Percentiles rank a stretch among this genome's conserved stretches.
These are phyloP conservation scores for Amanita thiersii DNA, from an alignment of 768 basidiomycete species.

Conservation along the genomic window DNA sequence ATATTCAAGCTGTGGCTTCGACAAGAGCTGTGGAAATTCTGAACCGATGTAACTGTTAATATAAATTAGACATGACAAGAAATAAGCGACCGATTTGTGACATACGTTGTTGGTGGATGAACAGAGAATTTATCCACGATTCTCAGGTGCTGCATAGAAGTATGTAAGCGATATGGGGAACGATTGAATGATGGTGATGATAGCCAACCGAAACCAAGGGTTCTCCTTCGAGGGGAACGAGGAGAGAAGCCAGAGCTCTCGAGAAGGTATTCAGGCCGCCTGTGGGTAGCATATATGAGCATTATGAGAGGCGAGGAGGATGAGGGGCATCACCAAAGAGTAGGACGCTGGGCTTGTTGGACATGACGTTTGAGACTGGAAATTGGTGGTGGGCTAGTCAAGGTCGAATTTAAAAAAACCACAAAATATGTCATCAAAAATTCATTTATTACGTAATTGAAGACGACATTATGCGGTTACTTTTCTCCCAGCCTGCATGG, in stretches of 20 bases:
- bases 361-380: conserved; percentile 22
- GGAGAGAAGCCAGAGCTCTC: conserved; percentile 55
- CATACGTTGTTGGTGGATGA: conserved; percentile 65
- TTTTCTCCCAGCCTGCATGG: background rate
- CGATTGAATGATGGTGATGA: conserved; percentile 1
- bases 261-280: conserved; percentile 80
- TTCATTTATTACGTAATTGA: conserved; percentile 6
- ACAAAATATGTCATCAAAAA: no score
- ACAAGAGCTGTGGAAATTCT: conserved; percentile 64
- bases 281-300: conserved; percentile 20
- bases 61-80: conserved; percentile 12
- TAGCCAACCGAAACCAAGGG: conserved; percentile 62
- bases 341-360: conserved; percentile 52
- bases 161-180: conserved; percentile 11
- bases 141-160: conserved; percentile 44
- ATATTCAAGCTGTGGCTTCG: conserved; percentile 68
- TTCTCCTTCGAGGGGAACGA: conserved; percentile 63
- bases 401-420: conserved; percentile 5
- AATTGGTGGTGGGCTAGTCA: conserved; percentile 7
- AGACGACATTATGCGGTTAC: background rate
- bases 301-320: conserved; percentile 2
- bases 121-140: conserved; percentile 75
- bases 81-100: conserved; percentile 16
- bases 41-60: conserved; percentile 63
- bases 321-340: conserved; percentile 52